Base-by-base conservation (phyloP, 441 rosid species). In the Viola pubescens region DNA sequence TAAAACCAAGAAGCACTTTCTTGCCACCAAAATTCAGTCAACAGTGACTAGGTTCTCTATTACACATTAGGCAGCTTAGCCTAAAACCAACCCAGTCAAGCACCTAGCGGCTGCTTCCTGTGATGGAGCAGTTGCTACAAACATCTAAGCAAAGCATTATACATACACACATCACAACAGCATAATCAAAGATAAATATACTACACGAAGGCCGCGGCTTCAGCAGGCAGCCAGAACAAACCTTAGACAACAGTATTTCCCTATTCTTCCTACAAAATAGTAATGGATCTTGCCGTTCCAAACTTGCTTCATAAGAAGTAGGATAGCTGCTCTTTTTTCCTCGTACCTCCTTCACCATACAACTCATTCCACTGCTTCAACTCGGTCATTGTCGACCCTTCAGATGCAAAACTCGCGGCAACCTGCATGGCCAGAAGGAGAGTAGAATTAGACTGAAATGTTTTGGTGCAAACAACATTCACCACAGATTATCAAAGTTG, bases 291-390 rank as follows among this genome's bases (percentile, higher is more conserved):
- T 13, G 38, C 47, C 0, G 4, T 19, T 34, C 48, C 7, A 8
- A 4, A 6, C 3, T 47, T 0, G 43, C 59, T 59, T 78, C 68
- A 88, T 39, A 90, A 60, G 79, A 88, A 88, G 73, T 86, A 88
- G 6, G 98, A 67, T 13, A 88, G 54, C 65, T 86, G 96, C 68
- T 91, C 76, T 68, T 82, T 79, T 73, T 86, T 91, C 81, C 96
- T 88, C 0, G 92, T 83, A 56, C 96, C 92, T 5, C 96, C 96
- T 72, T 85, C 94, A 37, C 98, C 96, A 40, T 81, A 86, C 80
- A 77, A 44, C 8, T 88, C 90, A 63, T 88, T 88, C 96, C 96
- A 91, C 64, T 88, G 92, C 75, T 76, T 88, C 70, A 91, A 57
- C 81, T 91, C 98, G 19, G 63, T 62, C 98, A 86, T 91, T 68